Evolutionary conservation across 345 rosid species (phyloP).

Genomic region (Brassica incana): DNA sequence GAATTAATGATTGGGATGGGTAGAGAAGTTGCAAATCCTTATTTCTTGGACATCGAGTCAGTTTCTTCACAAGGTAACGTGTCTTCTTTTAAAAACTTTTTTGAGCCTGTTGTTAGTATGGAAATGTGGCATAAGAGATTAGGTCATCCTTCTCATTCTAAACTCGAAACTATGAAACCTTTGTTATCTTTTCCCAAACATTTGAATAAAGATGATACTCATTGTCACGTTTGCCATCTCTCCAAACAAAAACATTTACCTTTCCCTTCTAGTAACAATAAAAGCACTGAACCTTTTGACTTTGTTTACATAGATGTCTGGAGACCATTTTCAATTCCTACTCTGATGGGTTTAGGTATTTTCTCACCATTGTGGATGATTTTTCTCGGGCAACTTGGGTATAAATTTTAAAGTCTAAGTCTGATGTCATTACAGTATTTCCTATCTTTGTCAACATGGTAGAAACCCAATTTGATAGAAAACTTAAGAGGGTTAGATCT

Average conservation of each 20-base stretch:
- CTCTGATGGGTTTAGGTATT: not conserved
- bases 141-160: not conserved
- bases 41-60: not conserved
- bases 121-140: not conserved
- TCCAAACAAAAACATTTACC: not conserved
- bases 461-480: too few species aligned
- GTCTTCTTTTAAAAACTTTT: too few species aligned
- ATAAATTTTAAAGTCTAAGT: not conserved
- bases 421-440: not conserved
- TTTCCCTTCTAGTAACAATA: not conserved
- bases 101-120: not conserved
- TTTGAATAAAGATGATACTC: not conserved
- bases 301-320: not conserved
- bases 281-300: not conserved
- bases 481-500: too few species aligned
- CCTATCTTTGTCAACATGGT: not conserved
- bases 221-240: not conserved
- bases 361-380: not conserved
- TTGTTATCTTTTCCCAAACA: not conserved
- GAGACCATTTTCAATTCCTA: not conserved
- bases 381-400: not conserved
- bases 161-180: not conserved
- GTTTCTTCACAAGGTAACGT: not conserved
- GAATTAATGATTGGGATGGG: not conserved
- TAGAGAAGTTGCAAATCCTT: not conserved